Base-by-base conservation (phyloP, 257 asterid genomes). In the Solanum virginianum region DNA sequence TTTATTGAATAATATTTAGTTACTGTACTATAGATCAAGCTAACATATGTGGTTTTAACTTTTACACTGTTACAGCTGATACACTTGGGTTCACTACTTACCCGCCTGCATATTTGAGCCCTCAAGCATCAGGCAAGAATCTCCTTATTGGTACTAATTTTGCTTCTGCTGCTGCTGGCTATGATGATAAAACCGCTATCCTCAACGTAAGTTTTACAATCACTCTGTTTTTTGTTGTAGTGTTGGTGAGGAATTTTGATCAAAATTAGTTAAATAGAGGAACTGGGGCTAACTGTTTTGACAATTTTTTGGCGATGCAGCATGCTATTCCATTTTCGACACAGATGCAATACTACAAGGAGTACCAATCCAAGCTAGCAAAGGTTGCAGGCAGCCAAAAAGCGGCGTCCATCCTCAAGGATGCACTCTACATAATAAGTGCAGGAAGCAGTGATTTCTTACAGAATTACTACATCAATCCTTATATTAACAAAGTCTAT, bases 101-200 rank as follows among this genome's bases (percentile, higher is more conserved):
- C 51, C 92, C 99, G 1, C 91, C 97, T 55, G 92, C 99, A 26
- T 97, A 97, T 85, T 97, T 97, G 17, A 95, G 99, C 94, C 98
- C 99, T 2, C 91, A 95, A 83, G 99, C 99, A 32, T 80, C 99
- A 7, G 99, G 99, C 86, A 91, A 93, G 66, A 92, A 83, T 83
- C 97, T 95, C 36, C 94, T 97, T 7, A 81, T 88, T 14, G 99
- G 99, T 81, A 90, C 95, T 22, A 97, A 97, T 85, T 97, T 97
- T 62, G 99, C 98, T 41, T 97, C 99, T 4, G 99, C 99, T 41
- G 99, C 92, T 22, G 83, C 99, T 26, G 99, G 99, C 72, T 95
- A 93, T 74, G 99, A 97, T 88, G 99, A 97, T 13, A 92, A 85
- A 80, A 97, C 99, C 6, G 91, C 99, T 60, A 74, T 63, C 70